Percentiles rank a stretch among this genome's conserved stretches.
These are phyloP conservation scores for Apiospora kogelbergensis DNA, from an alignment of 2,329 filamentous ascomycete species.

Conservation along the genomic window DNA sequence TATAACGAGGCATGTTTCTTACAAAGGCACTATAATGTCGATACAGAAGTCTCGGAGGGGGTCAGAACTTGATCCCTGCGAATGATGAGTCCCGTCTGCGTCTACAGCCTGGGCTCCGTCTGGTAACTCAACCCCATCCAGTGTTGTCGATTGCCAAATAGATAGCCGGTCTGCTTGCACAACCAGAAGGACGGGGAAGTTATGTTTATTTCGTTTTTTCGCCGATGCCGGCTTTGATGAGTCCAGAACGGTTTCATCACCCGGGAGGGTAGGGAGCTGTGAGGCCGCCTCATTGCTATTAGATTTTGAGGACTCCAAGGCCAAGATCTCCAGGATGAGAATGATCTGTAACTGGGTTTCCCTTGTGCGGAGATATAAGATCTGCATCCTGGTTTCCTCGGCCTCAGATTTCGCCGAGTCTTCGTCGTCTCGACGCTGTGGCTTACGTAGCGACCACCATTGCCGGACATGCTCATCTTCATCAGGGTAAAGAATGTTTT, in stretches of 20 bases:
- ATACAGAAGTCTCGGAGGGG: constrained; percentile 74
- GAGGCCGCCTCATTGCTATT: constrained; percentile 41
- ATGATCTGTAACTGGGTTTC: constrained; percentile 83
- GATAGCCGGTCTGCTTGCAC: constrained; percentile 75
- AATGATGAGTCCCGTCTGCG: constrained; percentile 32
- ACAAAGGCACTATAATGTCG: constrained; percentile 80
- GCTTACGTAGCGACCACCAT: constrained; percentile 68
- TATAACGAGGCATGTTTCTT: constrained; percentile 32
- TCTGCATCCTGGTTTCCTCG: constrained; percentile 59
- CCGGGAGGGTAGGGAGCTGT: constrained; percentile 43
- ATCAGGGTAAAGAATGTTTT: constrained; percentile 65
- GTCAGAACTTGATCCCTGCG: constrained; percentile 51
- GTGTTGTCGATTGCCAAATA: constrained; percentile 78
- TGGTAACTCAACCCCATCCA: constrained; percentile 54
- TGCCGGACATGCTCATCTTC: constrained; percentile 65
- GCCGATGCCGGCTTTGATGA: constrained; percentile 31
- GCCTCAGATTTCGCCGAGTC: constrained; percentile 44
- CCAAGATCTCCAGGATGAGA: constrained; percentile 73
- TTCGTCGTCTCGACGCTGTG: constrained; percentile 46
- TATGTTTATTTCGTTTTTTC: constrained; percentile 63
- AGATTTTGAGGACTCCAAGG: constrained; percentile 58
- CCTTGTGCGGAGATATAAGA: constrained; percentile 67
- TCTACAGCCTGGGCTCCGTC: constrained; percentile 46
- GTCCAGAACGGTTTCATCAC: constrained; percentile 33
- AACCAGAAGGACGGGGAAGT: constrained; percentile 67